These are phyloP conservation scores for Scopulariopsis brevicaulis DNA, from an alignment of 2,329 filamentous ascomycete genomes.

Conservation along the genomic window DNA sequence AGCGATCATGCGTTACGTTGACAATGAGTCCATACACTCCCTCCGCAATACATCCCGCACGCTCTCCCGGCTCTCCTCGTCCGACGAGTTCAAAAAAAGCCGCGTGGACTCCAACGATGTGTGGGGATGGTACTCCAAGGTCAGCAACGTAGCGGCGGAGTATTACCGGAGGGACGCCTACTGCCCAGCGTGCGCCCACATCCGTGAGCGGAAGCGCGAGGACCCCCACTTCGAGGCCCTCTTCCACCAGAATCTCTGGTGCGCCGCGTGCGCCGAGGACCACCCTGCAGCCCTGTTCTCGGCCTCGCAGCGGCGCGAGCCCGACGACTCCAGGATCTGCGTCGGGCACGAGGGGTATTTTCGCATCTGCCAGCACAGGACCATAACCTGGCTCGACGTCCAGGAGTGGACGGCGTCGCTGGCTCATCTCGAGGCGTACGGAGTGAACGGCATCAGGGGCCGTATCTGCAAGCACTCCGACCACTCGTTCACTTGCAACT, in stretches of 20 bases:
- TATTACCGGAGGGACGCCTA: background rate
- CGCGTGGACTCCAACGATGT: background rate
- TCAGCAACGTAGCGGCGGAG: background rate
- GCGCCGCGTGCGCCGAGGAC: background rate
- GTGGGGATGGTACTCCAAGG: background rate
- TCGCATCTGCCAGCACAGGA: background rate
- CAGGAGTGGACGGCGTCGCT: background rate
- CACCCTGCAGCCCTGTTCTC: background rate
- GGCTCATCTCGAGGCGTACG: background rate
- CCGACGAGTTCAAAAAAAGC: background rate
- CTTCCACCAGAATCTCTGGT: background rate
- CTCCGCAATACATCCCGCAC: background rate
- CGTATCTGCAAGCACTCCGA: background rate
- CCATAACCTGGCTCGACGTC: background rate
- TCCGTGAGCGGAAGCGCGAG: background rate
- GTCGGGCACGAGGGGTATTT: background rate
- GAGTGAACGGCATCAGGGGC: background rate
- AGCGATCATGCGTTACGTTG: background rate
- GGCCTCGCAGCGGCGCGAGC: background rate
- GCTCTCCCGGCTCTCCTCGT: background rate
- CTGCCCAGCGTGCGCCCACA: background rate
- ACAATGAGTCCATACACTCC: background rate
- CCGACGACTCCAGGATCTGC: background rate
- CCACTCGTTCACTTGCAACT: background rate
- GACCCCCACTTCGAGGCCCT: background rate